phyloP scores from a whole-genome alignment of 805 yeast genomes.

The Yamadazyma phyllophila region DNA sequence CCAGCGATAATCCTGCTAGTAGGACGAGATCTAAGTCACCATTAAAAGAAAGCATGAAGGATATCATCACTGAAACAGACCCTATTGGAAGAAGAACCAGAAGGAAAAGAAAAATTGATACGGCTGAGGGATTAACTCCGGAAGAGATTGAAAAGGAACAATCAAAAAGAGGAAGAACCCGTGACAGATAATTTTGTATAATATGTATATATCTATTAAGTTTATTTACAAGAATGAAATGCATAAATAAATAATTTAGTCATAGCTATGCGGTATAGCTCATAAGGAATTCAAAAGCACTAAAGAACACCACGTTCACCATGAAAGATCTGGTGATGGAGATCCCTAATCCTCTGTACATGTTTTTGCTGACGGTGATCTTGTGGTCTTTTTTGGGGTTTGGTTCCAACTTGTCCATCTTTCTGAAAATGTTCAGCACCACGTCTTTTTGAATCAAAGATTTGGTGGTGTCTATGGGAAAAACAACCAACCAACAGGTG shows the following conservation, averaged over 20 bases:
- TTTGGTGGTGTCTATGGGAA: constrained; percentile 80
- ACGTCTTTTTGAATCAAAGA: constrained; percentile 73
- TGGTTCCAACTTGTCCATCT: constrained; percentile 45
- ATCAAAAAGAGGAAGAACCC: constrained; percentile 16
- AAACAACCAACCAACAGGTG: constrained; percentile 69
- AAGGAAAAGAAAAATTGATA: constrained; percentile 12
- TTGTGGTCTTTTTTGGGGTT: constrained; percentile 30
- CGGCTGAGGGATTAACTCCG: not conserved
- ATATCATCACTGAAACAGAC: constrained; percentile 16
- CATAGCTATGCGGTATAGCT: constrained; percentile 39
- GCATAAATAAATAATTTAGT: constrained; percentile 1
- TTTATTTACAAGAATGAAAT: constrained; percentile 2
- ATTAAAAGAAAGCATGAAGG: constrained; percentile 23
- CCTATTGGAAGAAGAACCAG: constrained; percentile 11
- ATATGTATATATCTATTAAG: constrained; percentile 4
- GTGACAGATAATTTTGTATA: constrained; percentile 10
- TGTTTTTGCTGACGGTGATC: constrained; percentile 36
- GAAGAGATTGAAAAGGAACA: constrained; percentile 10
- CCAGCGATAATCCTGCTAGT: constrained; percentile 25
- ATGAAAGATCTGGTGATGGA: constrained; percentile 68
- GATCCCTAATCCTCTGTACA: constrained; percentile 78
- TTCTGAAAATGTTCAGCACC: constrained; percentile 62
- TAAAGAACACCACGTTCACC: constrained; percentile 74
- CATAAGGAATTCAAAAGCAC: constrained; percentile 69
- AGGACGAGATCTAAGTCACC: constrained; percentile 38